Percentiles rank a stretch among this genome's conserved stretches.
These are phyloP conservation scores for Backusella parvicylindrica DNA, from an alignment of 192 early-diverging fungal genomes.

Conservation along the genomic window DNA sequence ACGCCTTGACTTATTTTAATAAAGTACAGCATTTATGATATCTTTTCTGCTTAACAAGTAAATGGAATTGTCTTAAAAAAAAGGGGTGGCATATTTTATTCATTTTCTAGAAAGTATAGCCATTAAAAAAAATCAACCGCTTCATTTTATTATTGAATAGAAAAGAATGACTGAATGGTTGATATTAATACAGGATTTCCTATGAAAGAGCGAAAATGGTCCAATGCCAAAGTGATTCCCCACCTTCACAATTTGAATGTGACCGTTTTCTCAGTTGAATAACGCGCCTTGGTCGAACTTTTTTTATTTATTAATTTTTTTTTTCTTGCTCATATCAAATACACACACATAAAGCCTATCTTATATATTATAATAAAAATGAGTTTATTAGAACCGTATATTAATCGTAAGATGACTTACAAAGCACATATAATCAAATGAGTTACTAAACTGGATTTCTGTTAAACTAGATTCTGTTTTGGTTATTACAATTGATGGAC, in stretches of 20 bases:
- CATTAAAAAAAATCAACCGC: too few relatives aligned
- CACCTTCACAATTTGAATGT: background rate
- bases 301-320: background rate
- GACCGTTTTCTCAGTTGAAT: background rate
- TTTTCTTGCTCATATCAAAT: background rate
- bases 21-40: too few relatives aligned
- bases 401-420: constrained; percentile 6
- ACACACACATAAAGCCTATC: background rate
- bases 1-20: too few relatives aligned
- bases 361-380: background rate
- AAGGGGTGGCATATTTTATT: too few relatives aligned
- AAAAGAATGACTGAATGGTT: too few relatives aligned
- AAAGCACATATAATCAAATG: background rate
- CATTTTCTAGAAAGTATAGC: too few relatives aligned
- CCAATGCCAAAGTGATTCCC: background rate
- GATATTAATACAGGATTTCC: too few relatives aligned
- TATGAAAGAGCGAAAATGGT: too few relatives aligned
- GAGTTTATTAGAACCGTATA: constrained; percentile 16
- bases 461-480: constrained; percentile 19
- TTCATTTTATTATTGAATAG: too few relatives aligned
- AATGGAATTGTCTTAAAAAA: too few relatives aligned
- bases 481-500: constrained; percentile 40
- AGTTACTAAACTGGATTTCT: background rate
- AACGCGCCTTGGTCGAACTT: background rate
- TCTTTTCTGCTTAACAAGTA: too few relatives aligned